Base-by-base conservation (phyloP, 1,284 basidiomycete genomes). In the Phaffia rhodozyma region DNA sequence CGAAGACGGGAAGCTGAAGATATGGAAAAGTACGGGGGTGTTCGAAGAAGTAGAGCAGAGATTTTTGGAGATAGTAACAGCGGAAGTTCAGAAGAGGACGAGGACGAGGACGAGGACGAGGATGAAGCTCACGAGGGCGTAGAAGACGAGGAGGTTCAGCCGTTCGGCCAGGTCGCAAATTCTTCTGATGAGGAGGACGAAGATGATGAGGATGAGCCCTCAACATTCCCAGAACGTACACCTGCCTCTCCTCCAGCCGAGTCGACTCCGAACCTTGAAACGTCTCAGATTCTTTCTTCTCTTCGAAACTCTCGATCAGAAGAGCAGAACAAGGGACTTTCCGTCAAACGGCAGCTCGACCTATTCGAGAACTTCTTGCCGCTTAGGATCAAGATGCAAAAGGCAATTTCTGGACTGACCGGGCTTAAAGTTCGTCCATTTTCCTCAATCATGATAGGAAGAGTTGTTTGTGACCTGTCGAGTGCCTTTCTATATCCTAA, bases 161-260 rank as follows among this genome's bases (percentile, higher is more conserved):
- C 38, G 38, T 43, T 43, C 13, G 38, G 38, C 16, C 38, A 43
- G 13, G 38, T 43, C 16, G 38, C 38, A 43, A 43, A 43, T 9
- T 60, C 74, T 0, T 72, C 75, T 66, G 58, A 76, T 7, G 74
- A 74, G 75, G 58, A 60, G 7, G 57, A 60, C 18, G 63, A 63
- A 4, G 64, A 52, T 55, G 27, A 48, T 47, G 16, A 63, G 43
- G 66, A 65, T 5, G 32, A 13, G 48, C n/a, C n/a, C 58, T 50
- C 38, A 29, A 6, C 48, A 25, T 38, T 54, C 27, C 18, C 25
- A 53, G 32, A 27, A 6, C 25, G 49, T 13, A 27, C 58, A 21
- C 30, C 58, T 11, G 16, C 13, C 6, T 34, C 20, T 25, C 50
- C 49, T n/a, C 49, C 49, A 6, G 54, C 51, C 18, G 47, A 51